Evolutionary conservation across 2,329 filamentous ascomycete species (phyloP).

Genomic region (Trichoderma brevicompactum): DNA sequence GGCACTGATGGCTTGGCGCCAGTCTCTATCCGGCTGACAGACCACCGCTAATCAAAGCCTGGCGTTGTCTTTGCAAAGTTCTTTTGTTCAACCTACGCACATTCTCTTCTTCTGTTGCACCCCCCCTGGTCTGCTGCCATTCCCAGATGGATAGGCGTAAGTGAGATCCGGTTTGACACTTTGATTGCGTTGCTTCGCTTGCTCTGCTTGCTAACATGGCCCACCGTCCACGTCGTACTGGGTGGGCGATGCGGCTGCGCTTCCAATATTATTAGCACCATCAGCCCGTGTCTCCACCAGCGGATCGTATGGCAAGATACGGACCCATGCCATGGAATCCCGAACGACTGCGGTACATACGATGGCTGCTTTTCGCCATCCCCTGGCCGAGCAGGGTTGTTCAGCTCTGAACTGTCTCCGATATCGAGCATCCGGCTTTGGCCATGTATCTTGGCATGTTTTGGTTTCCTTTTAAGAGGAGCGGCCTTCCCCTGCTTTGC

Average conservation of each 20-base stretch:
- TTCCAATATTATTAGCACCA: slow-evolving; percentile 10
- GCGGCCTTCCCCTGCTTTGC: not conserved
- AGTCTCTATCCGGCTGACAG: not conserved
- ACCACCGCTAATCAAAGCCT: not conserved
- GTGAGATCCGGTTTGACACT: not conserved
- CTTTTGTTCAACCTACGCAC: not conserved
- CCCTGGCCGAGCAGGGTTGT: not conserved
- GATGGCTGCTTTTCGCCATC: slow-evolving; percentile 1
- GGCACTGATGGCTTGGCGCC: slow-evolving; percentile 3
- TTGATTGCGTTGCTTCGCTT: not conserved
- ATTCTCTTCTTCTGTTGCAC: not conserved
- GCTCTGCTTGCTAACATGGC: not conserved
- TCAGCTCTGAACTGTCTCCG: not conserved
- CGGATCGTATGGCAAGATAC: not conserved
- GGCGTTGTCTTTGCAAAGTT: not conserved
- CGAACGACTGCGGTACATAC: not conserved
- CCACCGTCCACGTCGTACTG: slow-evolving; percentile 14
- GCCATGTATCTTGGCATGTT: not conserved
- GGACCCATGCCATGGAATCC: not conserved
- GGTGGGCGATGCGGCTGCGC: not conserved
- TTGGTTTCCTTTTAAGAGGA: not conserved
- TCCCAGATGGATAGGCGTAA: not conserved
- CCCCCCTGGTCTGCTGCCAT: not conserved
- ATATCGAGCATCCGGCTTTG: not conserved
- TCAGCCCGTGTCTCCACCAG: slow-evolving; percentile 14